Conservation (phyloP, 78 protist genomes). For the Guillardia theta region DNA sequence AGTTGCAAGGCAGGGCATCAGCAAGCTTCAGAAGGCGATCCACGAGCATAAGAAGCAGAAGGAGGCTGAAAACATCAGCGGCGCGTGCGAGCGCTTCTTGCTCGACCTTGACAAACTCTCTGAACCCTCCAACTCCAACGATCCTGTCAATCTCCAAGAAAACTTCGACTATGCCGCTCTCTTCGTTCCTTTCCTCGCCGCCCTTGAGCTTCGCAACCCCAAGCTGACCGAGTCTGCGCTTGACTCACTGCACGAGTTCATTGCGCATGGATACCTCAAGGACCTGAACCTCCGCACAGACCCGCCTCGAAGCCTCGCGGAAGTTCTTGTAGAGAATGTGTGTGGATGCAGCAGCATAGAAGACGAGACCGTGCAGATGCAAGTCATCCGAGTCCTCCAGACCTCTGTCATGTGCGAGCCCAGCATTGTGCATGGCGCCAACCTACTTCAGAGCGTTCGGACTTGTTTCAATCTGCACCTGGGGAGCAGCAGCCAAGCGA, state of each 20-base stretch:
- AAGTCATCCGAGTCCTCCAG: not conserved
- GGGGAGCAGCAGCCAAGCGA: not conserved
- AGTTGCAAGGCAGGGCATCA: too few species aligned
- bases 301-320: not conserved
- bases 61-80: too few species aligned
- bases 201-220: too few species aligned
- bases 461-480: not conserved
- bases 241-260: not conserved
- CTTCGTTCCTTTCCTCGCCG: too few species aligned
- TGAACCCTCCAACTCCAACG: too few species aligned
- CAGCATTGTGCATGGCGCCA: not conserved
- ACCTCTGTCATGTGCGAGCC: not conserved
- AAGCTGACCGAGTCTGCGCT: too few species aligned
- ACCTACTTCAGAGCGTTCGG: not conserved
- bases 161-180: too few species aligned
- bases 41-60: too few species aligned
- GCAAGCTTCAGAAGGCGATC: too few species aligned
- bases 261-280: not conserved
- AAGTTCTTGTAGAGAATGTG: not conserved
- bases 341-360: not conserved
- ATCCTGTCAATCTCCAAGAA: too few species aligned
- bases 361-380: constrained; percentile 1
- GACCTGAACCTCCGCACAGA: not conserved
- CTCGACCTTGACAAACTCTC: too few species aligned
- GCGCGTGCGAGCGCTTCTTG: too few species aligned